Conservation (phyloP, 225 moss, liverwort and hornwort genomes). For the Anthoceros angustus region DNA sequence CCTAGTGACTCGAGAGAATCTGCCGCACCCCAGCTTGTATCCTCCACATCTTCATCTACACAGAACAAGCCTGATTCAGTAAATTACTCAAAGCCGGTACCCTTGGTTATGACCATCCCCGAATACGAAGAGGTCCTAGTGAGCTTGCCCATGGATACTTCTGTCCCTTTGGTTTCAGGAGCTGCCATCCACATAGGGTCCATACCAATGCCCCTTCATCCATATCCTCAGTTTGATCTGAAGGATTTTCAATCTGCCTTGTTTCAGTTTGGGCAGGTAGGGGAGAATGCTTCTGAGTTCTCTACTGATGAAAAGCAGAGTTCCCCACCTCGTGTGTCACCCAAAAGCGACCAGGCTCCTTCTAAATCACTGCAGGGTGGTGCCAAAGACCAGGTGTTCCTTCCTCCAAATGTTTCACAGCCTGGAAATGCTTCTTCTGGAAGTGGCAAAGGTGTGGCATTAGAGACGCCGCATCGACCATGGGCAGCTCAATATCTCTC, state of each 20-base stretch:
- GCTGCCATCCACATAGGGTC: constrained; percentile 98
- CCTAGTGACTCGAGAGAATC: no score
- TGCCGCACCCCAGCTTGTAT: no score
- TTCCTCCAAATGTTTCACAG: not conserved
- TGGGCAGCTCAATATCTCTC: constrained; percentile 34
- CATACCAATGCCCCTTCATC: constrained; percentile 86
- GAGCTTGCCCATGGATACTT: constrained; percentile 63
- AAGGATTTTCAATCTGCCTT: constrained; percentile 33
- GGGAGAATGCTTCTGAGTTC: constrained; percentile 22
- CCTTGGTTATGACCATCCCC: no score
- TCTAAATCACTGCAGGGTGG: not conserved
- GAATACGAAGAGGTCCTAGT: constrained; percentile 9
- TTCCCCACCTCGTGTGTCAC: not conserved
- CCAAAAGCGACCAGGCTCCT: not conserved
- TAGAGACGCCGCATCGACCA: constrained; percentile 31
- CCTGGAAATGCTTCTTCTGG: constrained; percentile 7
- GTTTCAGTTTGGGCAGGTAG: constrained; percentile 91
- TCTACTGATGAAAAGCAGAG: not conserved
- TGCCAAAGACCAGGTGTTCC: not conserved
- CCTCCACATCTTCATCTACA: no score
- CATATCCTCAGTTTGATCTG: constrained; percentile 48
- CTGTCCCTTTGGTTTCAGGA: constrained; percentile 54
- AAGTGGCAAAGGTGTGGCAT: constrained; percentile 13
- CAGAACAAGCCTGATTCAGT: no score
- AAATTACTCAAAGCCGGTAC: no score